These are phyloP conservation scores for Candida frijolesensis DNA, from an alignment of 1,139 yeast species.

Conservation along the genomic window DNA sequence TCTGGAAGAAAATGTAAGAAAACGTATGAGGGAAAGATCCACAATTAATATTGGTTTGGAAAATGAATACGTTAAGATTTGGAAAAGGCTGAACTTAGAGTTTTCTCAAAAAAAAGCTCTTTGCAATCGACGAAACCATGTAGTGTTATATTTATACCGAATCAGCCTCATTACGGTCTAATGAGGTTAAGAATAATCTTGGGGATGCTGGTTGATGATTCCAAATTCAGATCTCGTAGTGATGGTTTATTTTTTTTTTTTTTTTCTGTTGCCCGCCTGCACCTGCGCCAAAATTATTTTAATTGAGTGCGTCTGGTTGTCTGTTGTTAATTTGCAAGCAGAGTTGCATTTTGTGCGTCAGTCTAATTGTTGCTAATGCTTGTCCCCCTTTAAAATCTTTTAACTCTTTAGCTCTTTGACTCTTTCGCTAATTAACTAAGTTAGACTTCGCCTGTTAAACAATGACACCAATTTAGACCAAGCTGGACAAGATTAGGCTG, in stretches of 20 bases:
- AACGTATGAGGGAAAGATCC: background rate
- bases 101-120: background rate
- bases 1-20: background rate
- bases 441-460: background rate
- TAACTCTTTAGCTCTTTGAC: background rate
- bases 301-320: too few relatives aligned
- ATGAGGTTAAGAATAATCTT: background rate
- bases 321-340: conserved; percentile 1
- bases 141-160: background rate
- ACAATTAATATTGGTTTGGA: background rate
- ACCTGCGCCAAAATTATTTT: background rate
- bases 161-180: background rate
- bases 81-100: background rate
- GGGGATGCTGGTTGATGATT: conserved; percentile 1
- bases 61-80: background rate
- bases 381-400: background rate
- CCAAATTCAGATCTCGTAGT: background rate
- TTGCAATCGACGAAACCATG: background rate
- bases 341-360: background rate
- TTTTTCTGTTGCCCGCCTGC: background rate
- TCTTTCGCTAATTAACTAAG: too few relatives aligned
- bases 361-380: background rate
- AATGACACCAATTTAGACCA: background rate
- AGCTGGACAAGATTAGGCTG: background rate
- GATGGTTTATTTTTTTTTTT: background rate